Conservation (phyloP, 208 protist species). For the Trypanosoma grayi region DNA sequence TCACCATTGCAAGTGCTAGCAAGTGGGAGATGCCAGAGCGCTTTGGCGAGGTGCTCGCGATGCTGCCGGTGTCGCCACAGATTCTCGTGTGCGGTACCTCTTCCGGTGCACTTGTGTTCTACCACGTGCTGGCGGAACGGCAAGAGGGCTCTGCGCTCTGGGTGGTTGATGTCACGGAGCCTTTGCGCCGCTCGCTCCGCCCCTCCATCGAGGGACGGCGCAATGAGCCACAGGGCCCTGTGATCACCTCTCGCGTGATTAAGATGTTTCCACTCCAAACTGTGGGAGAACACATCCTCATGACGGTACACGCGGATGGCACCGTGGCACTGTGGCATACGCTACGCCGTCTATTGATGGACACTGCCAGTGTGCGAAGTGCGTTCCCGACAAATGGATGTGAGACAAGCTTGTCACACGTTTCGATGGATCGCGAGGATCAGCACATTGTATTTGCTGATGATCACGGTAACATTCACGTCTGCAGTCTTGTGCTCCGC, state of each 20-base stretch:
- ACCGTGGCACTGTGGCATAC: slow-evolving; percentile 80
- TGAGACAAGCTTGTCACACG: slow-evolving; percentile 21
- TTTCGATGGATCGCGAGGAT: slow-evolving; percentile 21
- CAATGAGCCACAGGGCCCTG: not conserved
- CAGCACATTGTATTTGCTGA: slow-evolving; percentile 65
- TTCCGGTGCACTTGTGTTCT: slow-evolving; percentile 71
- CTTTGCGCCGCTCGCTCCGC: not conserved
- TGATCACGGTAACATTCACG: slow-evolving; percentile 65
- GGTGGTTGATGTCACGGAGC: slow-evolving; percentile 35
- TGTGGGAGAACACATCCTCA: slow-evolving; percentile 46
- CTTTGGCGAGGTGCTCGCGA: slow-evolving; percentile 51
- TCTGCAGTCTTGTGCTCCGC: slow-evolving; percentile 47
- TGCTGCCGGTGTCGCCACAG: slow-evolving; percentile 55
- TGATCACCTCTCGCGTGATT: slow-evolving; percentile 36
- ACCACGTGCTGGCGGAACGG: slow-evolving; percentile 66
- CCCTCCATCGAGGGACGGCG: slow-evolving; percentile 2
- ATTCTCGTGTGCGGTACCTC: slow-evolving; percentile 67
- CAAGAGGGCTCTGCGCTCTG: slow-evolving; percentile 76
- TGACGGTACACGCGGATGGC: slow-evolving; percentile 69
- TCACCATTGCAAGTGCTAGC: slow-evolving; percentile 53
- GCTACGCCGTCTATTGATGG: slow-evolving; percentile 56
- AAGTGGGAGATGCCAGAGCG: slow-evolving; percentile 44
- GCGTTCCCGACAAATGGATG: slow-evolving; percentile 29
- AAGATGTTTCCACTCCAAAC: slow-evolving; percentile 41
- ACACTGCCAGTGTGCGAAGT: slow-evolving; percentile 44